These are phyloP conservation scores for Penicillium egyptiacum DNA, from an alignment of 495 filamentous ascomycete species.

Conservation along the genomic window DNA sequence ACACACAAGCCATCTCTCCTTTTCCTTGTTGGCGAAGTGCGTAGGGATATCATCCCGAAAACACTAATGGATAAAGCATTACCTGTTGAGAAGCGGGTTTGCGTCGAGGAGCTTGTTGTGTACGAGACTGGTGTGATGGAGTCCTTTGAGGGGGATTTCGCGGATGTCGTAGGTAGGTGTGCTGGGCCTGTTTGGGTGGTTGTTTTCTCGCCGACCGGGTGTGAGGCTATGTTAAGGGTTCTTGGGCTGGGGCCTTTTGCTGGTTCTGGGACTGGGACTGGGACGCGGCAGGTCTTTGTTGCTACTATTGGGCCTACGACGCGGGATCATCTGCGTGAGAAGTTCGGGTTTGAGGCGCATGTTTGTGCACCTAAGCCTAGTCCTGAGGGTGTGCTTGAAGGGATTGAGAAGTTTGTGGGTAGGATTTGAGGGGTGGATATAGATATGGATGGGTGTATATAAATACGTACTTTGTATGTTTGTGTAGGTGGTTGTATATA, in stretches of 20 bases:
- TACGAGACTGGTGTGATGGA: conserved; percentile 83
- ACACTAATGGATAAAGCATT: conserved; percentile 57
- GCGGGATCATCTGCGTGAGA: conserved; percentile 63
- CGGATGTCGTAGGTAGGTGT: conserved; percentile 25
- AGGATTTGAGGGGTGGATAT: neutral
- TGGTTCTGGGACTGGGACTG: conserved; percentile 15
- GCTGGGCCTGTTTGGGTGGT: conserved; percentile 69
- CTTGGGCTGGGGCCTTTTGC: conserved; percentile 44
- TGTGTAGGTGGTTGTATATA: neutral
- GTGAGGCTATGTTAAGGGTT: conserved; percentile 72
- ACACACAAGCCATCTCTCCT: conserved; percentile 60
- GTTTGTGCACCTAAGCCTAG: conserved; percentile 80
- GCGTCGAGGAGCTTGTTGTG: conserved; percentile 73
- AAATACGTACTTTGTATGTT: neutral
- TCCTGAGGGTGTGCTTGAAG: conserved; percentile 76
- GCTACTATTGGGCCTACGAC: conserved; percentile 96
- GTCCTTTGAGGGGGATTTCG: conserved; percentile 69
- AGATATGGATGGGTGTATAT: neutral
- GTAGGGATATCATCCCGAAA: conserved; percentile 83
- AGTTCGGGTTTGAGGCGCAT: conserved; percentile 73
- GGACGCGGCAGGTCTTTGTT: conserved; percentile 52
- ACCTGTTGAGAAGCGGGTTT: conserved; percentile 47
- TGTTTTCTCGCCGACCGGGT: conserved; percentile 90
- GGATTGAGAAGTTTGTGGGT: conserved; percentile 57
- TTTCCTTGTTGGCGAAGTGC: conserved; percentile 84